phyloP scores from a whole-genome alignment of 352 stramenopile species.

The Phytophthora pisi region DNA sequence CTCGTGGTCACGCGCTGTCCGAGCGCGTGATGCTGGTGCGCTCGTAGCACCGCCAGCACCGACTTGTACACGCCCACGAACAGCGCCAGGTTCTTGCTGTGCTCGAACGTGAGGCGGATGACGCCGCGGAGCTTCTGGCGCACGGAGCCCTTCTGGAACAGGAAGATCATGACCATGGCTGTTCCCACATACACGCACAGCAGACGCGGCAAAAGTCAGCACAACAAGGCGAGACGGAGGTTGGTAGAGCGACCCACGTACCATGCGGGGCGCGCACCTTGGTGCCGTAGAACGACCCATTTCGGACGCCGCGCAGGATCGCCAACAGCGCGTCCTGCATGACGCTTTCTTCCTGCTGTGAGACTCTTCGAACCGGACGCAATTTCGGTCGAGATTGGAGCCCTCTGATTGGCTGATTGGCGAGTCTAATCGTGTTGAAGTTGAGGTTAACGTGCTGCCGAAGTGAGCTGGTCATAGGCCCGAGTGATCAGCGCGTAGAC shows the following conservation, averaged over 20 bases:
- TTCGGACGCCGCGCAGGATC: constrained; percentile 82
- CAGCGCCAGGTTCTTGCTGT: constrained; percentile 87
- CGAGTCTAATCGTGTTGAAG: constrained; percentile 34
- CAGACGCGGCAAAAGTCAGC: constrained; percentile 5
- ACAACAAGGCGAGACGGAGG: neutral
- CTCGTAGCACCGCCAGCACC: constrained; percentile 66
- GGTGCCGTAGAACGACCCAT: constrained; percentile 90
- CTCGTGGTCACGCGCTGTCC: constrained; percentile 32
- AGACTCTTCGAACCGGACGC: neutral
- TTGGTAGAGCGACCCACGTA: constrained; percentile 29
- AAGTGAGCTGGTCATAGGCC: constrained; percentile 53
- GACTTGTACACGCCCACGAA: constrained; percentile 91
- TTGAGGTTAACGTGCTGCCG: constrained; percentile 14
- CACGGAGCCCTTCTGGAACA: constrained; percentile 85
- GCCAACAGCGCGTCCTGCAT: constrained; percentile 68
- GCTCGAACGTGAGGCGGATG: constrained; percentile 83
- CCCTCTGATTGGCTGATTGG: constrained; percentile 19
- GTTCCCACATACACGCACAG: neutral
- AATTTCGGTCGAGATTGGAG: neutral
- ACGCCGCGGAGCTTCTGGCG: constrained; percentile 76
- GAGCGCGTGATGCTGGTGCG: constrained; percentile 56
- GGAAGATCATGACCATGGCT: constrained; percentile 91
- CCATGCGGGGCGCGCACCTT: constrained; percentile 89
- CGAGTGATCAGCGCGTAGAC: constrained; percentile 54
- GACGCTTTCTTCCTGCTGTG: constrained; percentile 11